A percentile compares a stretch with the other conserved stretches of the same genome.
Evolutionary conservation across 163 green algal species (phyloP).

Genomic region (Scenedesmus sp.): DNA sequence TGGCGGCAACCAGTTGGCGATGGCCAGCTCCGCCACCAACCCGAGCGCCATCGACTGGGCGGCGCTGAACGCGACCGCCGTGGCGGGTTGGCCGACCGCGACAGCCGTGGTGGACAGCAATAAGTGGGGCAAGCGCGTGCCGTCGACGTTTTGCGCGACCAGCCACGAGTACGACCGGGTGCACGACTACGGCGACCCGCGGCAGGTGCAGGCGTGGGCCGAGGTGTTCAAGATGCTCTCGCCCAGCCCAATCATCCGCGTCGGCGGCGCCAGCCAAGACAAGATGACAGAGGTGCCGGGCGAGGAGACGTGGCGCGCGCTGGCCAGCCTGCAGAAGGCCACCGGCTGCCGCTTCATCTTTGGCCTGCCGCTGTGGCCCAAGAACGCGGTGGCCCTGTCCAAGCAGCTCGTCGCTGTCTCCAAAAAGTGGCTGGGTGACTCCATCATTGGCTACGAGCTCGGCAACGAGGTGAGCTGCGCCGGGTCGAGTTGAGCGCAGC

Average conservation of each 20-base stretch:
- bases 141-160: slow-evolving; percentile 25
- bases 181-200: slow-evolving; percentile 21
- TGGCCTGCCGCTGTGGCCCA: slow-evolving; percentile 28
- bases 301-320: too few relatives aligned
- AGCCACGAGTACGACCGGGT: slow-evolving; percentile 29
- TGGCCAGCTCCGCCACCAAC: too few relatives aligned
- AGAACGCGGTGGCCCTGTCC: not conserved
- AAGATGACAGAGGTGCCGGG: too few relatives aligned
- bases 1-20: too few relatives aligned
- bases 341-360: slow-evolving; percentile 22
- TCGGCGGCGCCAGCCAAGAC: too few relatives aligned
- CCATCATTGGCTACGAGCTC: slow-evolving; percentile 32
- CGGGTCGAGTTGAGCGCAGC: not conserved
- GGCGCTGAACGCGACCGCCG: too few relatives aligned
- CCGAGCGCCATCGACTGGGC: too few relatives aligned
- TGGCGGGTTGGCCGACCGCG: slow-evolving; percentile 8
- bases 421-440: not conserved
- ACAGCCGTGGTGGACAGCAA: not conserved
- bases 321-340: too few relatives aligned
- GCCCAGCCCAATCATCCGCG: too few relatives aligned
- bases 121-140: not conserved
- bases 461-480: slow-evolving; percentile 17
- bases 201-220: too few relatives aligned
- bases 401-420: slow-evolving; percentile 6
- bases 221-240: too few relatives aligned